phyloP scores from a whole-genome alignment of 108 stramenopile species.

The Asterionellopsis glacialis region DNA sequence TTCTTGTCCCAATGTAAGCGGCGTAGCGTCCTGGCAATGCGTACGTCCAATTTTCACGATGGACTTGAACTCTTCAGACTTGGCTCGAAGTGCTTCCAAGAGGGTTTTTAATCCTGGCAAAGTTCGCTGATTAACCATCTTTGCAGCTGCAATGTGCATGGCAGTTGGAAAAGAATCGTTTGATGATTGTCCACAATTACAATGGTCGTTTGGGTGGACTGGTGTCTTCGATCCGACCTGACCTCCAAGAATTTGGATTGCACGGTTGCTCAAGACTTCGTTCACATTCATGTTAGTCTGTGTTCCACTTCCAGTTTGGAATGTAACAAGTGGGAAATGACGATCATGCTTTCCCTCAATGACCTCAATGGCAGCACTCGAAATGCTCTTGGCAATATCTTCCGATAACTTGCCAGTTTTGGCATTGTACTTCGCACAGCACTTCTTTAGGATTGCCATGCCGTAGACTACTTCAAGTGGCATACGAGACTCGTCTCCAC shows the following conservation, averaged over 20 bases:
- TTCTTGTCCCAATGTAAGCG: constrained; percentile 97
- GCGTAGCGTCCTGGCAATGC: constrained; percentile 98
- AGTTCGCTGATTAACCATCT: constrained; percentile 61
- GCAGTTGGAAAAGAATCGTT: constrained; percentile 98
- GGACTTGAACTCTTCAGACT: constrained; percentile 65
- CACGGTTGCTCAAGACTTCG: constrained; percentile 96
- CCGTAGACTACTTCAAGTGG: constrained; percentile 89
- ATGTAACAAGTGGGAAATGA: constrained; percentile 96
- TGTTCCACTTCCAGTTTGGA: constrained; percentile 96
- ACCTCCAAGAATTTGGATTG: constrained; percentile 92
- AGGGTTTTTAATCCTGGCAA: constrained; percentile 80
- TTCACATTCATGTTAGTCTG: constrained; percentile 99
- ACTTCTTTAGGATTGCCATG: constrained; percentile 92
- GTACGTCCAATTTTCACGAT: constrained; percentile 98
- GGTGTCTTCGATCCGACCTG: constrained; percentile 84
- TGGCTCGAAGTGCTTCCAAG: constrained; percentile 59
- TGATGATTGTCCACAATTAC: constrained; percentile 94
- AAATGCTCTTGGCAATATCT: constrained; percentile 73
- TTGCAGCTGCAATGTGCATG: constrained; percentile 90
- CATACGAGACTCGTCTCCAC: constrained; percentile 89
- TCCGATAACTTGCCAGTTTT: constrained; percentile 58
- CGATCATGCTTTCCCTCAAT: constrained; percentile 86
- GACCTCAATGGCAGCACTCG: constrained; percentile 88
- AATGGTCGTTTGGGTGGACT: constrained; percentile 98
- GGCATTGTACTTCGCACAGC: constrained; percentile 84